Base-by-base conservation (phyloP, 192 early-diverging fungal genomes). In the Mortierella claussenii region DNA sequence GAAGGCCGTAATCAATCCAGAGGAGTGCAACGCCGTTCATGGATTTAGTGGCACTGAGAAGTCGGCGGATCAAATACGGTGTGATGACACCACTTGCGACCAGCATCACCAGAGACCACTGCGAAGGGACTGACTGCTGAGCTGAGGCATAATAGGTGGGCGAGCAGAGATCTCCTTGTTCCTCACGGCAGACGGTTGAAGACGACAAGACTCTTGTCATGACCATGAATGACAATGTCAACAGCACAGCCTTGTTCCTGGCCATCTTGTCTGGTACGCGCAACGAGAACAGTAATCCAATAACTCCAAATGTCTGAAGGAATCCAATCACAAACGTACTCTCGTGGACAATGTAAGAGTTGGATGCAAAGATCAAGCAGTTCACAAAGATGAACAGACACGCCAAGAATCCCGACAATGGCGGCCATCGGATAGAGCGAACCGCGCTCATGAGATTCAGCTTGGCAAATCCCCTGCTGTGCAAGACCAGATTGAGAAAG, bases 301-400 rank as follows among this genome's bases (percentile, higher is more conserved):
- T 64, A 31, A 86, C 31, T 3, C 86, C 84, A 60, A 95, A 86
- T 2, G 91, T 88, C 54, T 92, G 90, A 7, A 89, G 51, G 17
- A 94, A 75, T 65, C 89, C 91, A 0, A 85, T 68, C 7, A 62
- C 46, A 30, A 93, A 83, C 34, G 83, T 79, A 64, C 97, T 95
- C 80, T 99, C 96, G 83, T 84, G 90, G 31, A 97, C 85, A 1
- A 94, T 96, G 66, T 91, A 97, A 66, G 92, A 95, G 81, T 99
- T 95, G 8, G 96, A 97, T 0, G 87, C 89, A 46, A 94, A 91
- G 0, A 87, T 85, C 36, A 89, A 67, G 13, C 85, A 81, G 60
- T 93, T 91, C 15, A 87, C 48, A 27, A 88, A 49, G 24, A 83
- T 60, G 24, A 90, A 78, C 51, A 81, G 64, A 30, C 79, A 65